These are phyloP conservation scores for Monosporascus sp. DNA, from an alignment of 2,329 filamentous ascomycete genomes.

Conservation along the genomic window DNA sequence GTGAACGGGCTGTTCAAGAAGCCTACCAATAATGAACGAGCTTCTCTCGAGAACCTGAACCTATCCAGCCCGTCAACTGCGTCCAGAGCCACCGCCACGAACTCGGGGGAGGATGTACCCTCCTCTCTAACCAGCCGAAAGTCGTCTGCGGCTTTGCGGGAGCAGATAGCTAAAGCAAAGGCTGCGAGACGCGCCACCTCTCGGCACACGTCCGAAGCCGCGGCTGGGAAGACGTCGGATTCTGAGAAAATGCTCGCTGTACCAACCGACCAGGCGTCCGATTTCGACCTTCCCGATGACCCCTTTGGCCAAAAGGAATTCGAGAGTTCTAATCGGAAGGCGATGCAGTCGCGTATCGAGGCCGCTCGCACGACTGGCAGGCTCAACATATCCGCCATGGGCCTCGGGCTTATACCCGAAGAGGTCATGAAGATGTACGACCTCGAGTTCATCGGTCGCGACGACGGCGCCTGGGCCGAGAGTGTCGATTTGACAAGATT, in stretches of 20 bases:
- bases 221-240: constrained; percentile 10
- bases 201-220: constrained; percentile 26
- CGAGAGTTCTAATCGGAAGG: constrained; percentile 55
- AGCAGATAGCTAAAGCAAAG: constrained; percentile 90
- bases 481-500: constrained; percentile 81
- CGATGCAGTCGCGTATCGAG: constrained; percentile 68
- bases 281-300: constrained; percentile 56
- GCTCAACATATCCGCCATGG: constrained; percentile 83
- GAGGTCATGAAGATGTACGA: constrained; percentile 92
- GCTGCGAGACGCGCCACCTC: constrained; percentile 63
- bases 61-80: constrained; percentile 31
- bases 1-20: constrained; percentile 51
- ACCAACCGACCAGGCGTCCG: constrained; percentile 46
- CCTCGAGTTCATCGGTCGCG: constrained; percentile 58
- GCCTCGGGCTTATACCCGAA: constrained; percentile 70
- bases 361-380: constrained; percentile 71
- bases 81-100: constrained; percentile 32
- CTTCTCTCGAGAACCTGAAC: constrained; percentile 23
- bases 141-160: constrained; percentile 75
- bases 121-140: constrained; percentile 40
- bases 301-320: constrained; percentile 65
- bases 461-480: constrained; percentile 77
- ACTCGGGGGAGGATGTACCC: constrained; percentile 29
- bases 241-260: constrained; percentile 34
- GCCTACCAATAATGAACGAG: constrained; percentile 34